Evolutionary conservation across 306 rosid genomes (phyloP).

Genomic region (Mimosa bimucronata): DNA sequence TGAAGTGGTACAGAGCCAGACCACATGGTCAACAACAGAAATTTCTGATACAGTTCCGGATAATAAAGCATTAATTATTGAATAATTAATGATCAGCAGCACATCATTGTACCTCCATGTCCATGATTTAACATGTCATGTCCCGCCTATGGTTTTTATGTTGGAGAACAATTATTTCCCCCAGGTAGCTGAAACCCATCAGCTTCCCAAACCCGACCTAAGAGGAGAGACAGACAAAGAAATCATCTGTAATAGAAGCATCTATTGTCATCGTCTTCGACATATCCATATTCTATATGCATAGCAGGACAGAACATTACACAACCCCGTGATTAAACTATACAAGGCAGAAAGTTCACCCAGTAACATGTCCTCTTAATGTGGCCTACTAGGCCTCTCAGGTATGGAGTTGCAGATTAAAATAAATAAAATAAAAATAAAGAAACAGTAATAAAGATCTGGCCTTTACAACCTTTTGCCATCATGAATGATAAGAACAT

Average conservation of each 20-base stretch:
- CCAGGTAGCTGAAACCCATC: slow-evolving; percentile 15
- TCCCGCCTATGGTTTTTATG: slow-evolving; percentile 14
- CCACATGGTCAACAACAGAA: slow-evolving; percentile 15
- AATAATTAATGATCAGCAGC: slow-evolving; percentile 2
- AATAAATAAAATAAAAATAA: background rate
- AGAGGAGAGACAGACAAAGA: slow-evolving; percentile 18
- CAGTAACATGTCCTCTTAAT: background rate
- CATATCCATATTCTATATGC: slow-evolving; percentile 14
- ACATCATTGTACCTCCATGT: slow-evolving; percentile 11
- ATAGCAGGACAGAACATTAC: slow-evolving; percentile 31
- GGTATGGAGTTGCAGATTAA: background rate
- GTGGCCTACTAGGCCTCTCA: background rate
- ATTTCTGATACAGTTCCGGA: slow-evolving; percentile 12
- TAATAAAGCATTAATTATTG: background rate
- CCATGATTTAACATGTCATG: slow-evolving; percentile 5
- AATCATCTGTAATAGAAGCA: slow-evolving; percentile 19
- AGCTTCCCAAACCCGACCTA: background rate
- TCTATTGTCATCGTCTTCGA: slow-evolving; percentile 9
- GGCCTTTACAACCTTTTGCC: background rate
- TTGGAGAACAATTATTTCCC: slow-evolving; percentile 5
- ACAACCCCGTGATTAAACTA: slow-evolving; percentile 22
- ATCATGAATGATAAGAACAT: slow-evolving; percentile 11
- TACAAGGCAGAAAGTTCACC: slow-evolving; percentile 1
- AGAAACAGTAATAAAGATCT: background rate
- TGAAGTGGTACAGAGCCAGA: slow-evolving; percentile 20